Evolutionary conservation across 305 asterid genomes (phyloP).

Genomic region (Lippia alba): DNA sequence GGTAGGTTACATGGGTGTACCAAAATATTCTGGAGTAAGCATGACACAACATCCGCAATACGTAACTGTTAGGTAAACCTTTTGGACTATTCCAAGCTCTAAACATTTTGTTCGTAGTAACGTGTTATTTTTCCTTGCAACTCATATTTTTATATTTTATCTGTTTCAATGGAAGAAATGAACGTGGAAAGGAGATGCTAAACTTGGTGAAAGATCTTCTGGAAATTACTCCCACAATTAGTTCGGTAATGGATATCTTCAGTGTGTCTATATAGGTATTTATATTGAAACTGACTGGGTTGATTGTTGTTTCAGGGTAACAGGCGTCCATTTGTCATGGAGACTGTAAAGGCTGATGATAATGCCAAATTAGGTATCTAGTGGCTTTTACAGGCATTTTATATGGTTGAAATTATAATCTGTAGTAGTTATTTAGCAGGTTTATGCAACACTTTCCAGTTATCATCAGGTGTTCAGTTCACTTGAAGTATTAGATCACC

Average conservation of each 20-base stretch:
- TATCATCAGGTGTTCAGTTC: background rate
- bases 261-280: background rate
- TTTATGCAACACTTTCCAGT: background rate
- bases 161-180: conserved; percentile 69
- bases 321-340: conserved; percentile 84
- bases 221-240: conserved; percentile 85
- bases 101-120: conserved; percentile 6
- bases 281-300: conserved; percentile 13
- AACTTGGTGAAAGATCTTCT: conserved; percentile 85
- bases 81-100: conserved; percentile 12
- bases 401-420: conserved; percentile 1
- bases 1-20: conserved; percentile 98
- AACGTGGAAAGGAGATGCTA: conserved; percentile 94
- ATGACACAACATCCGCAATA: conserved; percentile 96
- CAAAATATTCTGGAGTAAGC: conserved; percentile 82
- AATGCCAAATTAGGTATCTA: conserved; percentile 80
- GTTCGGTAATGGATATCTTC: conserved; percentile 54
- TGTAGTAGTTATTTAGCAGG: background rate
- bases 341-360: conserved; percentile 97
- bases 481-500: no score
- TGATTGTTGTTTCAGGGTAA: conserved; percentile 61
- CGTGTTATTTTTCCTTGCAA: background rate
- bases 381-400: conserved; percentile 20
- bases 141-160: conserved; percentile 30
- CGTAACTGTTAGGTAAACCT: conserved; percentile 79